Conservation (phyloP, 805 yeast species). For the Candida sithepensis region DNA sequence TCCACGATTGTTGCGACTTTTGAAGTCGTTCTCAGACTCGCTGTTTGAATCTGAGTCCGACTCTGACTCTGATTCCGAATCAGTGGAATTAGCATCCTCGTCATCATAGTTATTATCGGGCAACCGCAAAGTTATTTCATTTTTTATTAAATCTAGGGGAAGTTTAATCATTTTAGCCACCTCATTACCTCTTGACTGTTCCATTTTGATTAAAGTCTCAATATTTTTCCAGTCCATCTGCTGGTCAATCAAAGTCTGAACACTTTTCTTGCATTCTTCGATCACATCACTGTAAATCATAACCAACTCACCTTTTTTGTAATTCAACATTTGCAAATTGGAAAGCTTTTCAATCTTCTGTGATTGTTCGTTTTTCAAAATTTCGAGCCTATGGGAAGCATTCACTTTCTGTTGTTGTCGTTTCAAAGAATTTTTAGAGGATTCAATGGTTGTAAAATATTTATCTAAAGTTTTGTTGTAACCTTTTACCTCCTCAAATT, state of each 20-base stretch:
- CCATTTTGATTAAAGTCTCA: conserved; percentile 67
- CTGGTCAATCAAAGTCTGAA: conserved; percentile 65
- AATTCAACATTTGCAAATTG: conserved; percentile 59
- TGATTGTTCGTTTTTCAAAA: conserved; percentile 70
- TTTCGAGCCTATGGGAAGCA: conserved; percentile 69
- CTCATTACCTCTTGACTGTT: conserved; percentile 60
- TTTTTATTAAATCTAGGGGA: conserved; percentile 68
- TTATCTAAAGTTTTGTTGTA: conserved; percentile 80
- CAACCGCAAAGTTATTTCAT: conserved; percentile 57
- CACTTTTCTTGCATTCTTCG: conserved; percentile 65
- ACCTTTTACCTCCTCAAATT: conserved; percentile 48
- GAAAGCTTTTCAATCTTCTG: conserved; percentile 64
- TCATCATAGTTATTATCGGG: conserved; percentile 42
- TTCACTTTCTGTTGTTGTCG: conserved; percentile 73
- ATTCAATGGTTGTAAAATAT: conserved; percentile 81
- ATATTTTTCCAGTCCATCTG: conserved; percentile 95
- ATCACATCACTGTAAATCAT: conserved; percentile 66
- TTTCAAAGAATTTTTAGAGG: conserved; percentile 69
- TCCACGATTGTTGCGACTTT: conserved; percentile 6
- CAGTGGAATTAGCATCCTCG: conserved; percentile 27
- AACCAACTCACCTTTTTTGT: conserved; percentile 68
- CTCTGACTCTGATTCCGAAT: conserved; percentile 32
- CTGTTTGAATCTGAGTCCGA: conserved; percentile 29
- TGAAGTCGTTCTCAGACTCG: conserved; percentile 30
- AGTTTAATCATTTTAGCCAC: conserved; percentile 59